Conservation (phyloP, 148 eudicot genomes). For the Rhododendron kiyosumense region DNA sequence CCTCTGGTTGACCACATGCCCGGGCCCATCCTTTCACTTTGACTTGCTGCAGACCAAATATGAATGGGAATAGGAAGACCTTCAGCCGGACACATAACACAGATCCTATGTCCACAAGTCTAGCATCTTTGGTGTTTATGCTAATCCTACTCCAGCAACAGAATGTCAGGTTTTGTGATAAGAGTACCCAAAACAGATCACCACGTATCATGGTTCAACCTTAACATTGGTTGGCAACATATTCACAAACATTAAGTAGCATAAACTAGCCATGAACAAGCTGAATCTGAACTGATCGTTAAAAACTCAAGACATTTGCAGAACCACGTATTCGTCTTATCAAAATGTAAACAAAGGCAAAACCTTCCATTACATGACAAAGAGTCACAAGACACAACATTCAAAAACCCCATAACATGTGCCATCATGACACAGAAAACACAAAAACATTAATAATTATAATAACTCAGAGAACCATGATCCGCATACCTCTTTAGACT, state of each 20-base stretch:
- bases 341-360: neutral
- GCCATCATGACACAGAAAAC: neutral
- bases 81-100: neutral
- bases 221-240: neutral
- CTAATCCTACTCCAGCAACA: neutral
- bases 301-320: neutral
- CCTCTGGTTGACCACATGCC: neutral
- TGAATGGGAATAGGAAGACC: neutral
- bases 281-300: neutral
- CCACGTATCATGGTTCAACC: neutral
- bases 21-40: neutral
- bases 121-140: neutral
- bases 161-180: neutral
- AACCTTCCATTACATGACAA: neutral
- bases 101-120: neutral
- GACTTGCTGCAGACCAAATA: neutral
- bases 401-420: neutral
- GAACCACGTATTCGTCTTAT: neutral
- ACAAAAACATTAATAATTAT: no score
- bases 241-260: neutral
- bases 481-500: conserved; percentile 84
- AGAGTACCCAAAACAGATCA: neutral
- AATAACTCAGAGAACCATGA: neutral
- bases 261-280: neutral
- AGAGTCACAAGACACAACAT: neutral